A percentile compares a stretch with the other conserved stretches of the same genome.
Evolutionary conservation across 2,329 filamentous ascomycete genomes (phyloP).

Genomic region (Colletotrichum tofieldiae): DNA sequence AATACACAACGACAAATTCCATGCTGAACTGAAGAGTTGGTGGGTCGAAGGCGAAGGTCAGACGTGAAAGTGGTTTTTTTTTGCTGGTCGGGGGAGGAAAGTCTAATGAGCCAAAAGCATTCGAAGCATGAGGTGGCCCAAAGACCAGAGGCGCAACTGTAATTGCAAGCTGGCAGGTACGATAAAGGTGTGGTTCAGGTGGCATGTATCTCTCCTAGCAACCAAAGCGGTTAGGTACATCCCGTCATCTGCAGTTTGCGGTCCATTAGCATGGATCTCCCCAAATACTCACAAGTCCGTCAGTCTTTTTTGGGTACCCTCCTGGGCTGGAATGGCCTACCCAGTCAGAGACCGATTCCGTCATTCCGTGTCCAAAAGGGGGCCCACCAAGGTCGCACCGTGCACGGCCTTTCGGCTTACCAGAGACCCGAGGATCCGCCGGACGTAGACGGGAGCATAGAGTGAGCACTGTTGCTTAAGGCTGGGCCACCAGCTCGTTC

Average conservation of each 20-base stretch:
- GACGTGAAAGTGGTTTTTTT: slow-evolving; percentile 25
- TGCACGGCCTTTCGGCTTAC: slow-evolving; percentile 25
- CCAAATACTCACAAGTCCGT: slow-evolving; percentile 33
- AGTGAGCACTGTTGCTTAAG: background rate
- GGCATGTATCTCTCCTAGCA: slow-evolving; percentile 24
- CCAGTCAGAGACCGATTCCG: slow-evolving; percentile 41
- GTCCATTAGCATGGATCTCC: slow-evolving; percentile 10
- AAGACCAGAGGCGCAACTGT: slow-evolving; percentile 1
- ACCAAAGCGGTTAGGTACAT: slow-evolving; percentile 10
- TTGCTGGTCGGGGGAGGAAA: slow-evolving; percentile 25
- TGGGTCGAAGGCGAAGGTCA: slow-evolving; percentile 29
- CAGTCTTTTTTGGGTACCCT: slow-evolving; percentile 3
- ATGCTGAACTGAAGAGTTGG: slow-evolving; percentile 34
- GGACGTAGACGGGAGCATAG: background rate
- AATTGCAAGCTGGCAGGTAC: slow-evolving; percentile 44
- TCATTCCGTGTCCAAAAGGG: slow-evolving; percentile 41
- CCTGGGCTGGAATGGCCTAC: slow-evolving; percentile 23
- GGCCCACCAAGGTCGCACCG: slow-evolving; percentile 7
- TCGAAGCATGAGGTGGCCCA: slow-evolving; percentile 29
- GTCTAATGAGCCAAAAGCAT: slow-evolving; percentile 26
- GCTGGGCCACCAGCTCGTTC: too few relatives aligned
- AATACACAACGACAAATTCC: slow-evolving; percentile 37
- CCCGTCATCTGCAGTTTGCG: slow-evolving; percentile 4
- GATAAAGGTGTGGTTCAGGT: slow-evolving; percentile 21
- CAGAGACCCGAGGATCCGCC: slow-evolving; percentile 29